Evolutionary conservation across 2,329 filamentous ascomycete genomes (phyloP).

Genomic region (Neonectria magnoliae): DNA sequence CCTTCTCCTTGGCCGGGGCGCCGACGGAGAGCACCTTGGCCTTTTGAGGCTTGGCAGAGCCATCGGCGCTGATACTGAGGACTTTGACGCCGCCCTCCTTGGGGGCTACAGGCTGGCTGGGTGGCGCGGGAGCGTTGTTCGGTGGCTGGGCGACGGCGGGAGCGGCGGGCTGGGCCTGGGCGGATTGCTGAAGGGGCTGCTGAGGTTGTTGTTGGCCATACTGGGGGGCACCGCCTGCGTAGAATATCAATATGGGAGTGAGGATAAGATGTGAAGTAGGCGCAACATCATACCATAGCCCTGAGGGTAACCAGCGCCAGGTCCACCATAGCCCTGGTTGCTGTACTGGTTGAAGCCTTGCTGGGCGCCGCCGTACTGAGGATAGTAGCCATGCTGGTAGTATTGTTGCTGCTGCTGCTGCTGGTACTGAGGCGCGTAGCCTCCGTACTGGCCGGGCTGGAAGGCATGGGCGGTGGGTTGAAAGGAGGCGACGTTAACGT

Average conservation of each 20-base stretch:
- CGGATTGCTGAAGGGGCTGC: slow-evolving; percentile 58
- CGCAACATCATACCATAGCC: slow-evolving; percentile 50
- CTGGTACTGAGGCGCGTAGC: slow-evolving; percentile 65
- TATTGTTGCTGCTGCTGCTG: slow-evolving; percentile 62
- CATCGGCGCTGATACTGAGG: slow-evolving; percentile 72
- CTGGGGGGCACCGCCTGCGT: slow-evolving; percentile 60
- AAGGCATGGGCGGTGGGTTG: slow-evolving; percentile 77
- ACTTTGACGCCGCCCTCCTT: slow-evolving; percentile 58
- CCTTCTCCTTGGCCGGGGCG: slow-evolving; percentile 51
- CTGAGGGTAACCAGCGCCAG: slow-evolving; percentile 56
- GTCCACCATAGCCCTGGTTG: slow-evolving; percentile 62
- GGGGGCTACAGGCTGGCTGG: slow-evolving; percentile 62
- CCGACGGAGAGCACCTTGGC: slow-evolving; percentile 59
- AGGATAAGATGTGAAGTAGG: slow-evolving; percentile 2
- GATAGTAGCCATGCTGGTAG: slow-evolving; percentile 66
- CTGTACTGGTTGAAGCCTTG: slow-evolving; percentile 63
- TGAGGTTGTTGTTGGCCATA: slow-evolving; percentile 60
- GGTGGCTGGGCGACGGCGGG: slow-evolving; percentile 39
- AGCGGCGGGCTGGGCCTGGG: slow-evolving; percentile 51
- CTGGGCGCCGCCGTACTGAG: slow-evolving; percentile 62
- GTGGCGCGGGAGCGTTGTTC: slow-evolving; percentile 53
- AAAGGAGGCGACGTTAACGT: slow-evolving; percentile 71
- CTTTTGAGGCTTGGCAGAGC: slow-evolving; percentile 62
- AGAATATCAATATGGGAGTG: slow-evolving; percentile 27
- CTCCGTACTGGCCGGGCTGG: slow-evolving; percentile 74